A percentile compares a stretch with the other conserved stretches of the same genome.
These are phyloP conservation scores for Rachicladosporium sp. DNA, from an alignment of 2,329 filamentous ascomycete species.

Conservation along the genomic window DNA sequence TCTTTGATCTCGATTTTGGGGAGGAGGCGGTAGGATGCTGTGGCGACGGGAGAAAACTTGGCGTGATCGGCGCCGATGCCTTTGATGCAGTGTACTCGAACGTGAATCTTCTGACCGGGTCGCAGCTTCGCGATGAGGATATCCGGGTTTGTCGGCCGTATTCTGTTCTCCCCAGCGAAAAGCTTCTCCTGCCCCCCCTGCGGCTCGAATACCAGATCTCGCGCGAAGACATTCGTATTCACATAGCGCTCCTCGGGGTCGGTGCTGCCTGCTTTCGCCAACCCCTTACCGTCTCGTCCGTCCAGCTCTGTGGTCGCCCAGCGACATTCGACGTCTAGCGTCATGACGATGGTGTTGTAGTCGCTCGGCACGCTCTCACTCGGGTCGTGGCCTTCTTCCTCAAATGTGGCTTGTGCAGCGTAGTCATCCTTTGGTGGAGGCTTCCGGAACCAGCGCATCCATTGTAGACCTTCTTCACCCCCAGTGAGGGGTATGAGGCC, in stretches of 20 bases:
- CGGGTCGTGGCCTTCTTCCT: constrained; percentile 33
- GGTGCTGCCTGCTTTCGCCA: constrained; percentile 55
- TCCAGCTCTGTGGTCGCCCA: constrained; percentile 44
- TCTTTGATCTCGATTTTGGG: constrained; percentile 72
- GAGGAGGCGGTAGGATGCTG: constrained; percentile 81
- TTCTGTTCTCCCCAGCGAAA: constrained; percentile 50
- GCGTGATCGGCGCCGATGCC: constrained; percentile 88
- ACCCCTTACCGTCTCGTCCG: constrained; percentile 34
- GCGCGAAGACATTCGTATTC: constrained; percentile 55
- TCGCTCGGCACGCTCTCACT: constrained; percentile 46
- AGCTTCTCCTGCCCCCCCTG: constrained; percentile 56
- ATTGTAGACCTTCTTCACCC: constrained; percentile 62
- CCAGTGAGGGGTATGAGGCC: constrained; percentile 85
- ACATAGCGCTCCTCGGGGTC: constrained; percentile 78
- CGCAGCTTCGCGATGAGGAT: constrained; percentile 91
- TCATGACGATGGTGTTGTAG: constrained; percentile 75
- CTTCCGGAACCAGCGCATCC: constrained; percentile 72
- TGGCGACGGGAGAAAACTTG: constrained; percentile 94
- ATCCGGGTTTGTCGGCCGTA: constrained; percentile 74
- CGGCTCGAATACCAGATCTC: constrained; percentile 57
- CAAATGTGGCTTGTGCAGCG: constrained; percentile 24
- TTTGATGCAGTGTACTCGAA: constrained; percentile 89
- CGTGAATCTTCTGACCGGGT: constrained; percentile 73
- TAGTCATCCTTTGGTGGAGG: constrained; percentile 48
- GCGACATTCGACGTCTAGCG: constrained; percentile 67